Percentiles rank a stretch among this genome's conserved stretches.
Evolutionary conservation across 768 basidiomycete species (phyloP).

Genomic region (Porpolomopsis calyptriformis): DNA sequence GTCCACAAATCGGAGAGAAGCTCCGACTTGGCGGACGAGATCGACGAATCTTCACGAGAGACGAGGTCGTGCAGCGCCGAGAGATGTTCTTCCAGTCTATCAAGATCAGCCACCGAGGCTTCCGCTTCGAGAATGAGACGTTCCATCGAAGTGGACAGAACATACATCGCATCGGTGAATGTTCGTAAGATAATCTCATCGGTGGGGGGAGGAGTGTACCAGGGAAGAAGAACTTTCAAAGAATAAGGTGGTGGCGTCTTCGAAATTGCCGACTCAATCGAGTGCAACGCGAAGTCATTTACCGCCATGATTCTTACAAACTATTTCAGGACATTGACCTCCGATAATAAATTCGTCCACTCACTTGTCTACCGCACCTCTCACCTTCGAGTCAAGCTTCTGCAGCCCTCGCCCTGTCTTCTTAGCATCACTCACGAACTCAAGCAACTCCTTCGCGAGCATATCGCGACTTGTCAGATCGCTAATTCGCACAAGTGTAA

Average conservation of each 20-base stretch:
- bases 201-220: constrained; percentile 22
- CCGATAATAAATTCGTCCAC: no score
- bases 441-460: constrained; percentile 39
- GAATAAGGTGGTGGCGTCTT: constrained; percentile 24
- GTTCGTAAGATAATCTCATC: constrained; percentile 39
- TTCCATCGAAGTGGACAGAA: constrained; percentile 39
- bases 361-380: constrained; percentile 65
- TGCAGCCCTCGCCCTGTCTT: constrained; percentile 49
- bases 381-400: constrained; percentile 54
- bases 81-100: constrained; percentile 53
- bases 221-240: constrained; percentile 30
- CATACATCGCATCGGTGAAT: constrained; percentile 54
- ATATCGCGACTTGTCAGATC: constrained; percentile 48
- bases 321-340: background rate
- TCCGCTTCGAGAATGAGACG: constrained; percentile 63
- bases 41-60: constrained; percentile 42
- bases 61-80: constrained; percentile 46
- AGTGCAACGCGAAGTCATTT: constrained; percentile 57
- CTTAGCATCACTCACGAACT: constrained; percentile 54
- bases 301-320: constrained; percentile 53
- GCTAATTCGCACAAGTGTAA: constrained; percentile 52
- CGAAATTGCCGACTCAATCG: constrained; percentile 37
- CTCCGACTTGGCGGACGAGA: constrained; percentile 36
- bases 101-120: constrained; percentile 41
- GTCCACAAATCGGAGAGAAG: constrained; percentile 65